Evolutionary conservation across 2,329 filamentous ascomycete genomes (phyloP).

Genomic region (Epichloe gansuensis): DNA sequence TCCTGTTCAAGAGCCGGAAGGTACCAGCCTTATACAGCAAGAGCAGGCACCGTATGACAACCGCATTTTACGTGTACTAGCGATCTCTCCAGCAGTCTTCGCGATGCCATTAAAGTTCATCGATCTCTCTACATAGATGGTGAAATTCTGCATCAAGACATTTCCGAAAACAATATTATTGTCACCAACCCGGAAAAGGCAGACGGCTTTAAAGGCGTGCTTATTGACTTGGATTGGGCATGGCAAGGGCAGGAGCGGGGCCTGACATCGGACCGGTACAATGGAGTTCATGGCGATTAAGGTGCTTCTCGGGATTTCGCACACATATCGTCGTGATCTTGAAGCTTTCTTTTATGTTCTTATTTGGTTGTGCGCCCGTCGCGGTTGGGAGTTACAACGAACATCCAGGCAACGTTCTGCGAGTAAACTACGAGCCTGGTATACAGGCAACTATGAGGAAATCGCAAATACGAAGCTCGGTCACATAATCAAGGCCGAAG

Average conservation of each 20-base stretch:
- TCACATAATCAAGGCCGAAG: too few species aligned
- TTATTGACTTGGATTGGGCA: conserved; percentile 7
- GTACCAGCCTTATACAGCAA: conserved; percentile 1
- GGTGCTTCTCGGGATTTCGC: conserved; percentile 1
- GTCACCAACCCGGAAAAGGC: too few species aligned
- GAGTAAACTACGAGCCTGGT: too few species aligned
- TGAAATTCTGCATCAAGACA: conserved; percentile 5
- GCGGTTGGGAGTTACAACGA: too few species aligned
- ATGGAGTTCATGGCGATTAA: conserved; percentile 2
- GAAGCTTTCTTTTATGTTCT: neutral
- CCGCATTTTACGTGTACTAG: conserved; percentile 6
- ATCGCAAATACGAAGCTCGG: too few species aligned
- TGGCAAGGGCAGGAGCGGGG: conserved; percentile 1
- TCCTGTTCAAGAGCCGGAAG: neutral
- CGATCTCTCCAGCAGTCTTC: conserved; percentile 6
- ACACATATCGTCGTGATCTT: neutral
- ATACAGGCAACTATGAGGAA: too few species aligned
- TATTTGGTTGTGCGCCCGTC: neutral
- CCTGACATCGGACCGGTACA: neutral
- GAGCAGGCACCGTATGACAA: conserved; percentile 1
- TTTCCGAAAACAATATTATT: conserved; percentile 7
- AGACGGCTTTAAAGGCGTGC: conserved; percentile 6
- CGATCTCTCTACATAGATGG: conserved; percentile 3
- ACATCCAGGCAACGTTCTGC: too few species aligned
- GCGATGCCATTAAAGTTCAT: conserved; percentile 6